phyloP scores from a whole-genome alignment of 1,284 basidiomycete species.

The Cryptococcus amylolentus region DNA sequence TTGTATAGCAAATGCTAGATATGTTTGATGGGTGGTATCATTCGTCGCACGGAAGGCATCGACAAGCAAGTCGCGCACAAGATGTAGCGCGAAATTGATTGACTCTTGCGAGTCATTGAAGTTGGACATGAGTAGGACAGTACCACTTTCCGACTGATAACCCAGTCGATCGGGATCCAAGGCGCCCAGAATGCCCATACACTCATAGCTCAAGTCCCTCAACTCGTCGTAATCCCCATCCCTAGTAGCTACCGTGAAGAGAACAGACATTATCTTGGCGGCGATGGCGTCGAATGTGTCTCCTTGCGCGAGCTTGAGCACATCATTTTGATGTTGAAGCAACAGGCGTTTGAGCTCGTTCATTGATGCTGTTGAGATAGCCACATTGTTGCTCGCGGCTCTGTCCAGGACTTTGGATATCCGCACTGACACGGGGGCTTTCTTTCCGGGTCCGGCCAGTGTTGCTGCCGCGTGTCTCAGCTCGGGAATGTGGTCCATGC shows the following conservation, averaged over 20 bases:
- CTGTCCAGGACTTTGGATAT: constrained; percentile 72
- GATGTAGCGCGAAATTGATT: constrained; percentile 74
- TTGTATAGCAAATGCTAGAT: constrained; percentile 89
- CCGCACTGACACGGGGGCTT: constrained; percentile 58
- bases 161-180: constrained; percentile 88
- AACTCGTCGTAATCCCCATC: constrained; percentile 67
- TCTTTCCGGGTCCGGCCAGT: constrained; percentile 56
- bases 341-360: constrained; percentile 71
- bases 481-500: constrained; percentile 67
- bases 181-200: constrained; percentile 90
- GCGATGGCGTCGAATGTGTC: constrained; percentile 80
- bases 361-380: constrained; percentile 72
- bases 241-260: constrained; percentile 70
- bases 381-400: constrained; percentile 73
- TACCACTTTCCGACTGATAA: constrained; percentile 53
- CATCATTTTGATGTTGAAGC: constrained; percentile 54
- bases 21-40: constrained; percentile 86
- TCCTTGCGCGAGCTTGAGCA: constrained; percentile 67
- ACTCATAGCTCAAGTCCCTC: constrained; percentile 74
- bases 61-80: constrained; percentile 82
- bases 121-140: constrained; percentile 74
- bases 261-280: constrained; percentile 64
- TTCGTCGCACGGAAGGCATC: constrained; percentile 90
- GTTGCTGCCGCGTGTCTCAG: constrained; percentile 56
- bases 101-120: constrained; percentile 79